Base-by-base conservation (phyloP, 805 yeast species). In the Starmera dryadoides region DNA sequence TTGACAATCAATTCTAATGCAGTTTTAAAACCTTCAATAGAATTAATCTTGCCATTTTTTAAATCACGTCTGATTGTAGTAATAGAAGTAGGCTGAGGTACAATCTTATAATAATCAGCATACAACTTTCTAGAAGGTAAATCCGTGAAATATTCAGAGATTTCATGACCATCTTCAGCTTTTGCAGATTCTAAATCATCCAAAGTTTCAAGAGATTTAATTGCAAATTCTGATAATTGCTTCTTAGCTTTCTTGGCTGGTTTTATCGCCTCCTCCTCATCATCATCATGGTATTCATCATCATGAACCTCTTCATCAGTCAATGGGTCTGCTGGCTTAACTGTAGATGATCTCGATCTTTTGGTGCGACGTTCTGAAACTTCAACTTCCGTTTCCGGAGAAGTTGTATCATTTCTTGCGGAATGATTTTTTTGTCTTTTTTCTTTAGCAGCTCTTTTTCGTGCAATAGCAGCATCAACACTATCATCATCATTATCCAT, bases 31-130 rank as follows among this genome's bases (percentile, higher is more conserved):
- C 68, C 73, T 2, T 61, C 68, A 33, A 78, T 51, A 21, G 61
- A 54, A 25, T 60, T 68, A 45, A 77, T 75, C 10, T 66, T 63
- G 30, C 71, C 68, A n/a, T 64, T 68, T 43, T 69, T 68, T 35
- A 79, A 66, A 46, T 82, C 68, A 53, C 71, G 74, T 50, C 70
- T 66, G 30, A 85, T 74, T 2, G 71, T 68, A 45, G 79, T 82
- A 38, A 84, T 65, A 1, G 91, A 85, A 35, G 81, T 66, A 19
- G 93, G 94, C 42, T 73, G 66, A 39, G 76, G 65, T 44, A 66
- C 64, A 20, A 66, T 30, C 39, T 62, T 46, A 38, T 82, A 91
- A 58, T 91, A 91, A 60, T 91, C 97, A 0, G 96, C 93, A 58
- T 87, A 91, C 39, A 77, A 56, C 56, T 75, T 74, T 46, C 74